Evolutionary conservation across 2,329 filamentous ascomycete genomes (phyloP), one percentile per base, ranked within the genome.

Genomic region (Pleoardoris graminearum): DNA sequence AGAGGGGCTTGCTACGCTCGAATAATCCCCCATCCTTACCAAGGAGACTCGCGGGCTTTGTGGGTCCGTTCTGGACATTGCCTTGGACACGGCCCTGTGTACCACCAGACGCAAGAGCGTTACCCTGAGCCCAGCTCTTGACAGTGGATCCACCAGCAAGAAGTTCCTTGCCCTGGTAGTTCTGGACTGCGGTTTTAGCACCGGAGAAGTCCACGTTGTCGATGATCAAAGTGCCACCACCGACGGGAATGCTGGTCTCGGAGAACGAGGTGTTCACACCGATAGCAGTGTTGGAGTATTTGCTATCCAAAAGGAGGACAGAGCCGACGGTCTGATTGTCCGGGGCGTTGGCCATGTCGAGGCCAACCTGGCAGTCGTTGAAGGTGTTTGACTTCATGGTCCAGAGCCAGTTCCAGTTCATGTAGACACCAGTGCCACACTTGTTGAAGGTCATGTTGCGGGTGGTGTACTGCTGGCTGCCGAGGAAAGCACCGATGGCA

Each of bases 1-100:
- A 99, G 72, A 96, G 90, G 12, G 94, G 94, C 81, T 94, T 96
- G 72, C 86, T 88, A 61, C 89, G 88, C 59, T 91, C 88, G 70
- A 92, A 91, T 63, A 97, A 79, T 32, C 64, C 32, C 11, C 83
- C 85, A 59, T 89, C 90, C 21, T 79, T 73, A 58, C 85, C 80
- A 33, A 92, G 79, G 14, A 97, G 85, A 21, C 73, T 77, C 11
- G 79, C 73, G 6, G 91, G 89, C 76, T 90, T 93, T 50, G 76
- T 69, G 33, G 85, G 76, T 22, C 79, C 76, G 45, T 61, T 63
- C 35, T 63, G 60, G 23, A 74, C 55, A 71, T 77, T 62, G 32
- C 76, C 83, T 75, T 94, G 90, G 5, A 88, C 77, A 63, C 70
- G 68, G 61, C 70, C 61, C 51, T 80, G 76, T 43, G 73, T 68